Evolutionary conservation across 768 basidiomycete species (phyloP), one percentile per base, ranked within the genome.

Genomic region (Chalciporus sphaerocephalus): DNA sequence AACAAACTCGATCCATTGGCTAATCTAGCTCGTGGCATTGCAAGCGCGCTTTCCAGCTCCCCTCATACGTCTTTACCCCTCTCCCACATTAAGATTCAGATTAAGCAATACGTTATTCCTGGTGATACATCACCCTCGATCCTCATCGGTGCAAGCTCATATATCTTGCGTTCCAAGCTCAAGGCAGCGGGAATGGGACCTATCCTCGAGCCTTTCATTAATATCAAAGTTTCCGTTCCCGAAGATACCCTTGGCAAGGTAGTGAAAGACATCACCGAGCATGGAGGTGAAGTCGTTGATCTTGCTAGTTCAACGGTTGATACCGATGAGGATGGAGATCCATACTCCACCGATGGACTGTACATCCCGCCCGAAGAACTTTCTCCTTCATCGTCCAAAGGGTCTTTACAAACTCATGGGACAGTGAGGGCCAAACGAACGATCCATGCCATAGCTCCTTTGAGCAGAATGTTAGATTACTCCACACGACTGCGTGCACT

Each of bases 381-480:
- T 33, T 89, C 91, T 0, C 91, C 91, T 3, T 88, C 86, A 4
- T 78, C 72, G 1, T 57, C 57, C 32, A 56, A 48, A 38, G 52
- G 53, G 25, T 55, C 63, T 21, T 50, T 64, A 18, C 61, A 50
- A 21, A 51, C 65, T 34, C 60, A 61, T 6, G 58, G 59, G 5
- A 52, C 69, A 2, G 67, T 72, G 50, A 69, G 65, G 20, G 59
- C 76, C 40, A 85, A 78, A 61, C 76, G 83, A n/a, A 75, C 80
- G n/a, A 69, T 93, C 20, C 66, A 79, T 47, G 89, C 83, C 9
- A 51, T 81, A 23, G 87, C 85, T 16, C 91, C 91, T 2, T 74
- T 93, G n/a, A 87, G 82, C 56, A 77, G 74, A 55, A 84, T 91
- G 77, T 69, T 92, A 16, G 85, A 92, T 62, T 93, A 87, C 55